Base-by-base conservation (phyloP, 345 rosid genomes). In the Kernera saxatilis region DNA sequence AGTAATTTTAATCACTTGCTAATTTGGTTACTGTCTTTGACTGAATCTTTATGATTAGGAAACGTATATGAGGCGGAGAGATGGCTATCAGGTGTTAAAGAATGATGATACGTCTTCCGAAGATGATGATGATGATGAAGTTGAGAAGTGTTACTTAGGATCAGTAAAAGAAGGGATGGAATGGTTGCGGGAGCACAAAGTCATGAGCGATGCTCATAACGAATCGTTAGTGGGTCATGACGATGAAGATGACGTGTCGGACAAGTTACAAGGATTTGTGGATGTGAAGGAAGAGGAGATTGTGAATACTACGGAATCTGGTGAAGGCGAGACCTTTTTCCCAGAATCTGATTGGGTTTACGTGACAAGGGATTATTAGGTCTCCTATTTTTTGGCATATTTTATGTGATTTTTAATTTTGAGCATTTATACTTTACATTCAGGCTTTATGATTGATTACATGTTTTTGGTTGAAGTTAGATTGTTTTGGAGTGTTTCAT, bases 301-400 rank as follows among this genome's bases (percentile, higher is more conserved):
- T 14, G 12, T 10, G 17, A 30, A 32, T 32, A 46, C 18, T 8
- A 29, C 7, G 14, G 50, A 51, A 66, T 26, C 1, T 51, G 25
- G 15, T n/a, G 72, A 43, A 44, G 64, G 22, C 5, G 69, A 39
- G 35, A 41, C 14, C 17, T 15, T 59, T 30, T 11, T 13, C 0
- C n/a, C 75, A 30, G 76, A 53, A 22, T 15, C 22, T 32, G 76
- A 63, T 44, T 72, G 76, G 76, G 76, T 72, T 53, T 54, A 32
- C 29, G 70, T 72, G n/a, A 41, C 27, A 13, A 72, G 30, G 15
- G 45, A 32, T 17, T 23, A 32, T 17, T 23, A 63, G 54, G 15
- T 29, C 21, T 53, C n/a, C 43, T 19, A 37, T 37, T 50, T 50
- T 39, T 50, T 48, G 39, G 39, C 40, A 25, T 58, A 43, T 14